phyloP scores from a whole-genome alignment of 768 basidiomycete species.

The Auriscalpium microsporum region DNA sequence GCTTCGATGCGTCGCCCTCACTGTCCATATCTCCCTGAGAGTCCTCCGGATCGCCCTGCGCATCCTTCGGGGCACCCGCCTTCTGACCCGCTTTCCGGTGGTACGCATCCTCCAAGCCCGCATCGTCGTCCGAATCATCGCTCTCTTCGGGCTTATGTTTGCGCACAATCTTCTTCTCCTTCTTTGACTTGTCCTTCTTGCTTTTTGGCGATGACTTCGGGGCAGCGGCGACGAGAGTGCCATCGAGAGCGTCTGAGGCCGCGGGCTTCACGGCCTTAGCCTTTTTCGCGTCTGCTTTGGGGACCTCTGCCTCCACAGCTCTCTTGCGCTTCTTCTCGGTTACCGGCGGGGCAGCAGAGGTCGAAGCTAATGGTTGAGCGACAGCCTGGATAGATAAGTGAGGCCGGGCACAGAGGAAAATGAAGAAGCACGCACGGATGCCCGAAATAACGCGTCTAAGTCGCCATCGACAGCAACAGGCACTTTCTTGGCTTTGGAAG shows the following conservation, averaged over 20 bases:
- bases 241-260: background rate
- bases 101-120: slow-evolving; percentile 29
- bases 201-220: slow-evolving; percentile 18
- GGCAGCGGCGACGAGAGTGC: slow-evolving; percentile 6
- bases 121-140: slow-evolving; percentile 24
- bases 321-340: background rate
- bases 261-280: slow-evolving; percentile 11
- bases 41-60: slow-evolving; percentile 12
- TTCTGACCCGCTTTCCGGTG: slow-evolving; percentile 6
- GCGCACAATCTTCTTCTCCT: slow-evolving; percentile 4
- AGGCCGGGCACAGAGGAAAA: background rate
- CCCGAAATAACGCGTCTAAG: slow-evolving; percentile 54
- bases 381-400: background rate
- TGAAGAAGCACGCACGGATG: slow-evolving; percentile 32
- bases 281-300: slow-evolving; percentile 7
- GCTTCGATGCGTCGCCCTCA: slow-evolving; percentile 28
- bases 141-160: slow-evolving; percentile 5
- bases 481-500: background rate
- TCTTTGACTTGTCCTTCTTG: slow-evolving; percentile 16
- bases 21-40: slow-evolving; percentile 21
- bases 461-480: slow-evolving; percentile 39
- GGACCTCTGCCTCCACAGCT: background rate
- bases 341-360: slow-evolving; percentile 8
- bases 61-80: slow-evolving; percentile 11
- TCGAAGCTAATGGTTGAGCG: background rate